phyloP scores from a whole-genome alignment of 495 filamentous ascomycete species.

The Mytilinidion resinicola region DNA sequence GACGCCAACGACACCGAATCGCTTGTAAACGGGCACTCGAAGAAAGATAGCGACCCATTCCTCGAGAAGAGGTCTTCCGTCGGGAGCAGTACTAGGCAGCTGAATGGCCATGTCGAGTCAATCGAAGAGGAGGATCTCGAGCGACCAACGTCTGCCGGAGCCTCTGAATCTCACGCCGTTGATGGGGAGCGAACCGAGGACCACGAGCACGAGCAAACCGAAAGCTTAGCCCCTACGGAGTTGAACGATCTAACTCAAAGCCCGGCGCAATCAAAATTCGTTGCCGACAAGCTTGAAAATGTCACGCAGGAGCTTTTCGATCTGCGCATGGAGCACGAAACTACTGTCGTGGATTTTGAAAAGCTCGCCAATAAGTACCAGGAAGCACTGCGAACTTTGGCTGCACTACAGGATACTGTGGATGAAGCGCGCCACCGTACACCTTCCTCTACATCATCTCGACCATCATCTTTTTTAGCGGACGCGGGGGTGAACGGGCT shows the following conservation, averaged over 20 bases:
- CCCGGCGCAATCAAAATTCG: slow-evolving; percentile 75
- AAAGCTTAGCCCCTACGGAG: slow-evolving; percentile 37
- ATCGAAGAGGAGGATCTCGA: slow-evolving; percentile 25
- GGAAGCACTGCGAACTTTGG: slow-evolving; percentile 72
- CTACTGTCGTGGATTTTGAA: slow-evolving; percentile 73
- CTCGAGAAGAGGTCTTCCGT: slow-evolving; percentile 23
- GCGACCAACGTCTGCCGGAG: slow-evolving; percentile 19
- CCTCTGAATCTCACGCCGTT: slow-evolving; percentile 3
- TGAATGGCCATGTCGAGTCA: slow-evolving; percentile 19
- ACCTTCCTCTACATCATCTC: slow-evolving; percentile 47
- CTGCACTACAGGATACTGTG: slow-evolving; percentile 74
- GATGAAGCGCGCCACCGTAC: slow-evolving; percentile 70
- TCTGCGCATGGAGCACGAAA: slow-evolving; percentile 83
- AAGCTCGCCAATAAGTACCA: slow-evolving; percentile 84
- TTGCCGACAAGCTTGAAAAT: slow-evolving; percentile 87
- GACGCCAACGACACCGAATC: slow-evolving; percentile 34
- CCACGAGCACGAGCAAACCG: neutral
- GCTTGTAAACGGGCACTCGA: slow-evolving; percentile 32
- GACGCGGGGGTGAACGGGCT: slow-evolving; percentile 67
- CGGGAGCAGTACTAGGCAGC: slow-evolving; percentile 16
- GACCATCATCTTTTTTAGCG: slow-evolving; percentile 90
- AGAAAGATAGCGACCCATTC: slow-evolving; percentile 28
- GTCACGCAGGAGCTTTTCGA: slow-evolving; percentile 91
- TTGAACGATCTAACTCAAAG: slow-evolving; percentile 41
- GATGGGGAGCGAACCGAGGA: slow-evolving; percentile 27